Evolutionary conservation across 257 asterid species (phyloP), one percentile per base, ranked within the genome.

Genomic region (Thymus mandschuricus): DNA sequence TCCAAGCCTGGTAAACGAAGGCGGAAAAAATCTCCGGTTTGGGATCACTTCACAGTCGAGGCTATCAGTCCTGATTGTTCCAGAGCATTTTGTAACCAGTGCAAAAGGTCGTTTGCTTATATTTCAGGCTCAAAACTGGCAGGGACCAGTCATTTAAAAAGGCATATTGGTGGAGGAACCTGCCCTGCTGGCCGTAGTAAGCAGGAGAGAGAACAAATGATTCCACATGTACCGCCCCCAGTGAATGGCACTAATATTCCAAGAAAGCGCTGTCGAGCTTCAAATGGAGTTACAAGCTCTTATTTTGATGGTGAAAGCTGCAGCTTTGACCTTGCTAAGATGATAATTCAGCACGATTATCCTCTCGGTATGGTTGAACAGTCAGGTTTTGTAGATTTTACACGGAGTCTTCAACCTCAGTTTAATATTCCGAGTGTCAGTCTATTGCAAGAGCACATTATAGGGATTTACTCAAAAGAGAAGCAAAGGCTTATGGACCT

Each of bases 71-170:
- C 90, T 3, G 83, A 87, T 51, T 79, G 82, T 81, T 75, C 82
- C 34, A 80, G 85, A 77, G 99, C 99, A 50, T 74, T 61, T 59
- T 94, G 99, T 75, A 94, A 91, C 68, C 91, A 85, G 76, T 94
- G 99, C 88, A 88, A 83, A 55, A 94, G 79, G 60, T 81, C 97
- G 11, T 94, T 91, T 75, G 90, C 99, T 13, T 94, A 89, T 75
- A 85, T 89, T 41, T 82, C 87, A 9, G 99, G 98, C 61, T 61
- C 91, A 68, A 94, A 91, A 64, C 75, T 79, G 77, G 84, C 96
- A 2, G 99, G 99, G 44, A 94, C 99, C 13, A 94, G 99, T 80
- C 99, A 94, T 81, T 82, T 94, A 59, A 88, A 87, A 75, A 83
- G 99, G 51, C 98, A 94, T 73, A 91, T 94, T 54, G 69, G 84